Evolutionary conservation across 2,329 filamentous ascomycete species (phyloP).

Genomic region (Apiospora pterosperma): DNA sequence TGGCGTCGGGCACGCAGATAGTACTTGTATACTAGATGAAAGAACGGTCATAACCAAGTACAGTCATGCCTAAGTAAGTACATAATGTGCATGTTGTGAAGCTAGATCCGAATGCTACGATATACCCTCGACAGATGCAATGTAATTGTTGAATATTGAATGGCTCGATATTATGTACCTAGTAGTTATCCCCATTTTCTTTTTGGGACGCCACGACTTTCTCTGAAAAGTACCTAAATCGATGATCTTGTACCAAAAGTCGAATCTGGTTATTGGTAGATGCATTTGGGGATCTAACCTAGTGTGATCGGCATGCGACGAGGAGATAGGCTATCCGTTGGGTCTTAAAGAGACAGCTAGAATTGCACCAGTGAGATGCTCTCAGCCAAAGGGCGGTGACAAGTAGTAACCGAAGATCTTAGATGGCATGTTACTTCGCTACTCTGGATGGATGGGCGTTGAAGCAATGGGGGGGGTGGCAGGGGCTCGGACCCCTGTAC

Average conservation of each 20-base stretch:
- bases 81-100: neutral
- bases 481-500: neutral
- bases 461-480: neutral
- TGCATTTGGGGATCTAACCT: neutral
- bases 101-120: neutral
- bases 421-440: neutral
- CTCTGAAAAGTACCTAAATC: neutral
- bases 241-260: no score
- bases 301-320: neutral
- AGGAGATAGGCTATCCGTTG: neutral
- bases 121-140: neutral
- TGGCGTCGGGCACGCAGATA: neutral
- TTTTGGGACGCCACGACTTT: no score
- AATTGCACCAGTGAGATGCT: no score
- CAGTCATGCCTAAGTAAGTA: neutral
- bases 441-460: neutral
- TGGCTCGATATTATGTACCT: neutral
- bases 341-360: no score
- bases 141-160: neutral
- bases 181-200: no score
- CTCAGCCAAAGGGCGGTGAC: neutral
- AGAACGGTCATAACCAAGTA: neutral
- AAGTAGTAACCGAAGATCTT: neutral
- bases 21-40: neutral
- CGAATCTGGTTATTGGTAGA: no score